Evolutionary conservation across 192 early-diverging fungal genomes (phyloP).

Genomic region (Coemansia sp.): DNA sequence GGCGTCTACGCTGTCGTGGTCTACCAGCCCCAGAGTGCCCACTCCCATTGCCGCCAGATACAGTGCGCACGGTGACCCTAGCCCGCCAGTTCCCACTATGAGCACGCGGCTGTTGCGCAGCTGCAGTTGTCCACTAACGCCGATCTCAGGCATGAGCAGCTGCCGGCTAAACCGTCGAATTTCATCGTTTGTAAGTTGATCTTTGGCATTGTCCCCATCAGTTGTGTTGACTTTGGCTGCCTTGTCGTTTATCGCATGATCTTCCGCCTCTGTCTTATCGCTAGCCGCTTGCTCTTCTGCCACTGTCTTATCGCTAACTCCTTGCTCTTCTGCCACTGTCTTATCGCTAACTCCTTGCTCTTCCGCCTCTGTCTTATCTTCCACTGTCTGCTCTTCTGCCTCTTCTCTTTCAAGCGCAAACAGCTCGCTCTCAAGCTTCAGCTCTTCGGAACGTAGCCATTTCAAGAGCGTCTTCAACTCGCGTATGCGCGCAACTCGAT

Average conservation of each 20-base stretch:
- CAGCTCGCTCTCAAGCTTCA: slow-evolving; percentile 38
- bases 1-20: slow-evolving; percentile 87
- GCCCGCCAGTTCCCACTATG: slow-evolving; percentile 92
- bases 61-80: slow-evolving; percentile 83
- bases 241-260: neutral
- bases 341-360: neutral
- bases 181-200: slow-evolving; percentile 63
- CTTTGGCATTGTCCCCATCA: neutral
- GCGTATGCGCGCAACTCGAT: slow-evolving; percentile 1
- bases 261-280: neutral
- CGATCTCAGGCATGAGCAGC: slow-evolving; percentile 78
- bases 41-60: slow-evolving; percentile 90
- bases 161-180: slow-evolving; percentile 84
- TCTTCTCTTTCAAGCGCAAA: slow-evolving; percentile 20
- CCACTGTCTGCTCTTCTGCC: neutral
- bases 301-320: too few species aligned
- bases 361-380: too few species aligned
- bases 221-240: neutral
- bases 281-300: neutral
- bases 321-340: neutral
- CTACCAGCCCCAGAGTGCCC: slow-evolving; percentile 84
- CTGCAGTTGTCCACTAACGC: slow-evolving; percentile 67
- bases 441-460: slow-evolving; percentile 37
- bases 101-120: slow-evolving; percentile 75
- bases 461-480: slow-evolving; percentile 22